Evolutionary conservation across 1,139 yeast species (phyloP), one percentile per base, ranked within the genome.

Genomic region (Suhomyces choctaworum): DNA sequence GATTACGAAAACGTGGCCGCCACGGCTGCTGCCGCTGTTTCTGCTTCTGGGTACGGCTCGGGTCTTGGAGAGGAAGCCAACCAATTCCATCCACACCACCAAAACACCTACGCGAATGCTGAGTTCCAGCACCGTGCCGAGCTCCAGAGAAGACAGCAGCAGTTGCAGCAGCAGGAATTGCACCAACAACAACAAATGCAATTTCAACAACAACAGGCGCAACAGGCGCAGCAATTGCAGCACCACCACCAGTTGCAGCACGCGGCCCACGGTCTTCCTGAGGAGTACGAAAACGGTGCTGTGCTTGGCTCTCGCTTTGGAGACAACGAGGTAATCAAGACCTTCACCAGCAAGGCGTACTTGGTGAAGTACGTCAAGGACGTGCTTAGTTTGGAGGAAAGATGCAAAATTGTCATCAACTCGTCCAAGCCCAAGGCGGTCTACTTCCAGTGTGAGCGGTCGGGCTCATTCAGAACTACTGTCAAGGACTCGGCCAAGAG

Each of bases 401-500:
- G 64, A 40, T 69, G 76, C 51, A 63, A 70, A 49, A 70, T 71
- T 48, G 77, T 71, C 30, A 70, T 71, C 47, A 69, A 69, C 50
- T 66, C 73, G 22, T 67, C 74, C 16, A 71, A 71, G 50, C 75
- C 76, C 15, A 70, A 71, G 51, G 77, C 77, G 2, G 72, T 71
- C 11, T 71, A 71, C 51, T 71, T 70, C 54, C 76, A 70, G 50
- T 71, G 77, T 50, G 77, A 71, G 49, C 55, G 75, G 36, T 62
- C 71, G 7, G 77, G 77, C 2, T 58, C 65, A 16, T 71, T 70
- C 47, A 58, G 77, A 50, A 71, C 77, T 29, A 71, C 77, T 2
- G 77, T 71, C 34, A 70, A 70, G 53, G 76, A 70, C 42, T 60
- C 72, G 10, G 47, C 66, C 29, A 68, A 68, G 54, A 60, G 77